Base-by-base conservation (phyloP, 169 alveolate genomes). In the Eimeria falciformis region DNA sequence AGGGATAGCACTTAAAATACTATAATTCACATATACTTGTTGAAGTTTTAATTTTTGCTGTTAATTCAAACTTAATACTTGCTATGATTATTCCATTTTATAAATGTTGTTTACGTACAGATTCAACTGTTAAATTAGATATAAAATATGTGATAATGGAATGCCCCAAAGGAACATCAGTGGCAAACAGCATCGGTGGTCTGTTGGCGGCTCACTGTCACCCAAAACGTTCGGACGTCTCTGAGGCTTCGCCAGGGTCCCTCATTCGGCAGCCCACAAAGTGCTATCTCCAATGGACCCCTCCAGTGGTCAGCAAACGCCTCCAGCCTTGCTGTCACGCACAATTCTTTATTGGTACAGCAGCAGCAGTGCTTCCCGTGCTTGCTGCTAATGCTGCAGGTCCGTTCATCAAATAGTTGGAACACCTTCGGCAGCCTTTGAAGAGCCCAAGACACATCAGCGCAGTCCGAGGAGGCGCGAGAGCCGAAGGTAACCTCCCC, bases 171-270 rank as follows among this genome's bases (percentile, higher is more conserved):
- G n/a, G n/a, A n/a, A 50, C 14, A 50, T 50, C 62, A 50, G 62
- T 14, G 62, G 62, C 62, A 50, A 14, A 7, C 62, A 50, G n/a
- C n/a, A n/a, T n/a, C n/a, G n/a, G n/a, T n/a, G n/a, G n/a, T n/a
- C n/a, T n/a, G 73, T 12, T 23, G 45, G 3, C 55, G 17, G 37
- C 88, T 12, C 73, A 79, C 88, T 62, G 27, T 50, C 2, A 79
- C 27, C 88, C 88, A 79, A 25, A 79, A 79, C 50, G 37, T 5
- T 68, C 88, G 88, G 33, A 79, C 46, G 71, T 47, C 68, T 12
- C 73, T 55, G 47, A 79, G 88, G 45, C 56, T 79, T 47, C 68
- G 88, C 71, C 71, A 50, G 7, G 88, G 73, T 50, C 53, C 88
- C 53, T 79, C 73, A 27, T 68, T n/a, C 33, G 88, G 88, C 37